phyloP scores from a whole-genome alignment of 495 filamentous ascomycete species.

The Xylaria longipes region DNA sequence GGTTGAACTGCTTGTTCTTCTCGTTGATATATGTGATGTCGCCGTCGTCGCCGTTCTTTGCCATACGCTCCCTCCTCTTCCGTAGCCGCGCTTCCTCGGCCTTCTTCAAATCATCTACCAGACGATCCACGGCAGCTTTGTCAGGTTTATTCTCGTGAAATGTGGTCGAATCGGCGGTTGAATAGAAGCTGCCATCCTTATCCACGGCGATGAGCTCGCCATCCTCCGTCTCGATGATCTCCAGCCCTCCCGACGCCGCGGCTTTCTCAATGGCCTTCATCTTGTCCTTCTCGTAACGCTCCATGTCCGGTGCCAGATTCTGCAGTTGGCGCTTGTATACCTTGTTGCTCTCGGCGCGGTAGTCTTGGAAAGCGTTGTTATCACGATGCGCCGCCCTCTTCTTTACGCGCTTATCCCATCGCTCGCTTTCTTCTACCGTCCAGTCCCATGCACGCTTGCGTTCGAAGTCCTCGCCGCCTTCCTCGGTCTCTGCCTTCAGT shows the following conservation, averaged over 20 bases:
- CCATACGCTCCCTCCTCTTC: slow-evolving; percentile 79
- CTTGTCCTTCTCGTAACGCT: slow-evolving; percentile 85
- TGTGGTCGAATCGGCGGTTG: slow-evolving; percentile 77
- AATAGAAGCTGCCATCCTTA: slow-evolving; percentile 87
- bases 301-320: slow-evolving; percentile 72
- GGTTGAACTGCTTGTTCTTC: slow-evolving; percentile 99
- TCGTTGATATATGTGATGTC: slow-evolving; percentile 99
- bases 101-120: slow-evolving; percentile 86
- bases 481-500: slow-evolving; percentile 86
- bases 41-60: slow-evolving; percentile 74
- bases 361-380: slow-evolving; percentile 90
- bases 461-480: slow-evolving; percentile 89
- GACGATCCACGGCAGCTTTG: slow-evolving; percentile 85
- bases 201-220: slow-evolving; percentile 95
- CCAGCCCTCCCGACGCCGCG: slow-evolving; percentile 77
- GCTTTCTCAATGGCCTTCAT: slow-evolving; percentile 82
- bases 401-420: slow-evolving; percentile 87
- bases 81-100: slow-evolving; percentile 85
- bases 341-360: slow-evolving; percentile 83
- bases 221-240: slow-evolving; percentile 92
- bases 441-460: slow-evolving; percentile 98
- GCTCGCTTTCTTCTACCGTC: slow-evolving; percentile 91
- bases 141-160: slow-evolving; percentile 88
- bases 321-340: slow-evolving; percentile 91
- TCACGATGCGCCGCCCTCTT: slow-evolving; percentile 86